Base-by-base conservation (phyloP, 108 stramenopile species). In the Cyclotella sp. region DNA sequence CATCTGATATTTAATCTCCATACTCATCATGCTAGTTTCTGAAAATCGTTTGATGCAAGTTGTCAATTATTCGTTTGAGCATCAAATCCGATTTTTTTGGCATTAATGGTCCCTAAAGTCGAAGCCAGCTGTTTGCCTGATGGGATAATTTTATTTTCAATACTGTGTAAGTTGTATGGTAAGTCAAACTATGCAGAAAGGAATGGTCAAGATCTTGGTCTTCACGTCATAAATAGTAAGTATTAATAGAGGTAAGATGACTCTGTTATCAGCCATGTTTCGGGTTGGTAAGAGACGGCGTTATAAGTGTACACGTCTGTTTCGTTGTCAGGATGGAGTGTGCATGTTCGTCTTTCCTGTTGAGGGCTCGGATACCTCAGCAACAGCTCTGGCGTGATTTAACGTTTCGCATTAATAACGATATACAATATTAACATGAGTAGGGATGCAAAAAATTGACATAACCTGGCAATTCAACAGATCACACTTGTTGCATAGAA, bases 171-270 rank as follows among this genome's bases (percentile, higher is more conserved):
- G 47, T 49, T 49, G 47, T 49, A 21, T 58, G 57, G 57, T 58
- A 58, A 58, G 57, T 49, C 47, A 49, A n/a, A 49, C 1, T 49
- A n/a, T 49, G 3, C 47, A 49, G 18, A 49, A 7, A 3, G n/a
- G 47, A 45, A 45, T 45, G 44, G 44, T 45, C 44, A 12, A 19
- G n/a, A 55, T 8, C 54, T 21, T 21, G 16, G 27, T 14, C 1
- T 26, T 26, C 57, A 28, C 16, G 26, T 58, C 27, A 14, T 26
- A 58, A 28, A 26, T n/a, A 58, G 57, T 58, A 58, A 58, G 57
- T 58, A 58, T 58, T 3, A 58, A 58, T 28, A 58, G 26, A 58
- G 57, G 57, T 58, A 58, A 58, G 57, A 24, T 58, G 27, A 3
- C 47, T 7, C n/a, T n/a, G 47, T n/a, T 49, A n/a, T 49, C 6